phyloP scores from a whole-genome alignment of 805 yeast species.

The Wickerhamomyces ciferrii region DNA sequence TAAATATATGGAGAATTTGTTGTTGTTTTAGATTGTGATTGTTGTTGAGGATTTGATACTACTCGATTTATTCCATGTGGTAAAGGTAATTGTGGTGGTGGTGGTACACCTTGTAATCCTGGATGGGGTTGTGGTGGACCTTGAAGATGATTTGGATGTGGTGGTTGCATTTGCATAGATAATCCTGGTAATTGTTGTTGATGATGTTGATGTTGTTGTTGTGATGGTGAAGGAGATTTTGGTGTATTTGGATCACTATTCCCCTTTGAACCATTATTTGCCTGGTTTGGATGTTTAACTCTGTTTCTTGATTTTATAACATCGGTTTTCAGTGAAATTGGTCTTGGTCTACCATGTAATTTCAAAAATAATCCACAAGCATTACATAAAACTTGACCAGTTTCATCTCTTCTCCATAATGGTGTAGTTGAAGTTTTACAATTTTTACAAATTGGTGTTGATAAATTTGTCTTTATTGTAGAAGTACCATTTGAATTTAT shows the following conservation, averaged over 20 bases:
- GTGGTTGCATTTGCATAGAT: no score
- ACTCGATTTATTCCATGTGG: constrained; percentile 37
- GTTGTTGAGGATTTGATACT: constrained; percentile 9
- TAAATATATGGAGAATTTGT: constrained; percentile 7
- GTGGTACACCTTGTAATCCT: no score
- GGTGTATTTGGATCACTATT: constrained; percentile 13
- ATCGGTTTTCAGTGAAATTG: constrained; percentile 86
- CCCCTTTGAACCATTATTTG: constrained; percentile 4
- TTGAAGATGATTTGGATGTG: no score
- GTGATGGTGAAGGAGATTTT: constrained; percentile 5
- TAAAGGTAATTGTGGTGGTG: constrained; percentile 36
- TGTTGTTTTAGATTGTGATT: constrained; percentile 11
- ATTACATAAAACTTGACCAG: constrained; percentile 86
- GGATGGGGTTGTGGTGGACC: no score
- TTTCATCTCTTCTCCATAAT: constrained; percentile 90
- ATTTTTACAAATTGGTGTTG: constrained; percentile 77
- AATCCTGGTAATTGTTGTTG: neutral
- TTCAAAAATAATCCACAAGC: constrained; percentile 91
- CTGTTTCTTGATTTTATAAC: constrained; percentile 89
- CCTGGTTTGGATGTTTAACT: constrained; percentile 48
- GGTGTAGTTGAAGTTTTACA: constrained; percentile 94
- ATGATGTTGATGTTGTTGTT: neutral
- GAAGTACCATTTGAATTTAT: constrained; percentile 56
- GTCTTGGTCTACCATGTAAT: constrained; percentile 89
- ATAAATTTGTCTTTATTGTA: constrained; percentile 56